Evolutionary conservation across 805 yeast genomes (phyloP).

Genomic region (Spathaspora passalidarum): DNA sequence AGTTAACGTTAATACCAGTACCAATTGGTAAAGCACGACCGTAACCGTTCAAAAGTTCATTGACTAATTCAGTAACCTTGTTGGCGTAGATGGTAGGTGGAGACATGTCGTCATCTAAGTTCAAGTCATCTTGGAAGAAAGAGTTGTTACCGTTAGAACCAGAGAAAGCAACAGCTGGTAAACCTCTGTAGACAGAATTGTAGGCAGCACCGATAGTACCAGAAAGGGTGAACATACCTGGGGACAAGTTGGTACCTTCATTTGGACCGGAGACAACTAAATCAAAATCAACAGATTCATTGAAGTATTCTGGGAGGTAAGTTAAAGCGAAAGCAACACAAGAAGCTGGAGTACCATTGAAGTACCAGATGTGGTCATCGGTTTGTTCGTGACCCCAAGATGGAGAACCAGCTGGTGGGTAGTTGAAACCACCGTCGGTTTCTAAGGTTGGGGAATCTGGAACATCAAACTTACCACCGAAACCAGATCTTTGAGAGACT

Average conservation of each 20-base stretch:
- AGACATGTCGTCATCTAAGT: conserved; percentile 34
- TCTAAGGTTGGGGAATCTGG: conserved; percentile 38
- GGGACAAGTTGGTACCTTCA: conserved; percentile 48
- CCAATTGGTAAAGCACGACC: conserved; percentile 43
- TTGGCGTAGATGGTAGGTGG: conserved; percentile 46
- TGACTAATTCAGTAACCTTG: conserved; percentile 37
- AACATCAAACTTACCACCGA: conserved; percentile 51
- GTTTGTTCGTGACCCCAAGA: conserved; percentile 51
- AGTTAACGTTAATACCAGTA: conserved; percentile 48
- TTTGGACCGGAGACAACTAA: conserved; percentile 53
- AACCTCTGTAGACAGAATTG: conserved; percentile 45
- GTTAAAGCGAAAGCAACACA: conserved; percentile 48
- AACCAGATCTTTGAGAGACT: conserved; percentile 49
- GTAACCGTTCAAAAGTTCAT: conserved; percentile 33
- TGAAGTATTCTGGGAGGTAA: conserved; percentile 45
- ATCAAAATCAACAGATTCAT: conserved; percentile 34
- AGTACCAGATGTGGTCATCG: conserved; percentile 47
- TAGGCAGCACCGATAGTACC: conserved; percentile 55
- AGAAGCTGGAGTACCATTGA: conserved; percentile 55
- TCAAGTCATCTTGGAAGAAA: conserved; percentile 44
- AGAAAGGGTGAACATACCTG: conserved; percentile 38
- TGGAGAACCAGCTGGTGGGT: conserved; percentile 47
- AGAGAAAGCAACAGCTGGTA: conserved; percentile 51
- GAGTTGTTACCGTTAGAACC: conserved; percentile 50
- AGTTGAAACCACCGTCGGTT: conserved; percentile 46